Conservation (phyloP, 192 early-diverging fungal genomes). For the Cetraspora pellucida region DNA sequence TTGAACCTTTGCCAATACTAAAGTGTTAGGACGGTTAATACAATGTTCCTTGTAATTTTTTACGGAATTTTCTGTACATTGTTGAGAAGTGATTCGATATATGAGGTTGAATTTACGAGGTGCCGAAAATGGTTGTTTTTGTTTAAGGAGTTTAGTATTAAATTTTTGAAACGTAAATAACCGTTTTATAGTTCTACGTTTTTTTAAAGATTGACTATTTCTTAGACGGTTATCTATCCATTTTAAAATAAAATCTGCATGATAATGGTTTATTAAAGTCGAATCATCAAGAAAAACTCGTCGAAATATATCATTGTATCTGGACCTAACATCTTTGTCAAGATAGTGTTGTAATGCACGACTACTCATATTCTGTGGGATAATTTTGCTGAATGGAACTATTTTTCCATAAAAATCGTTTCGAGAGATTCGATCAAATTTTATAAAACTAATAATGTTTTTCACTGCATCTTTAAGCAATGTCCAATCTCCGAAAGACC, state of each 20-base stretch:
- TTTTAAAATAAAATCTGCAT: neutral
- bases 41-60: neutral
- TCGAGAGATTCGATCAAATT: neutral
- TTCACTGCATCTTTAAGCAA: neutral
- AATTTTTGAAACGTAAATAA: neutral
- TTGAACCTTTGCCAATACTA: neutral
- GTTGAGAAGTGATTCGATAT: neutral
- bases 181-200: neutral
- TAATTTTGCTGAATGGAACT: neutral
- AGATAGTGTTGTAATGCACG: neutral
- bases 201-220: neutral
- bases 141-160: no score
- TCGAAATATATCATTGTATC: neutral
- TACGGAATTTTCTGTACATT: neutral
- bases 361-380: neutral
- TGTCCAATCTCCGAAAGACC: neutral
- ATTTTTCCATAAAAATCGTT: slow-evolving; percentile 1
- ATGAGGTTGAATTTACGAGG: neutral
- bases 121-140: no score
- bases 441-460: neutral
- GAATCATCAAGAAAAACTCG: neutral
- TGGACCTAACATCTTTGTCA: neutral
- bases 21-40: neutral
- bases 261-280: neutral
- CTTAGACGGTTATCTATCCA: neutral